phyloP scores from a whole-genome alignment of 1,284 basidiomycete genomes.

The Entoloma clypeatum region DNA sequence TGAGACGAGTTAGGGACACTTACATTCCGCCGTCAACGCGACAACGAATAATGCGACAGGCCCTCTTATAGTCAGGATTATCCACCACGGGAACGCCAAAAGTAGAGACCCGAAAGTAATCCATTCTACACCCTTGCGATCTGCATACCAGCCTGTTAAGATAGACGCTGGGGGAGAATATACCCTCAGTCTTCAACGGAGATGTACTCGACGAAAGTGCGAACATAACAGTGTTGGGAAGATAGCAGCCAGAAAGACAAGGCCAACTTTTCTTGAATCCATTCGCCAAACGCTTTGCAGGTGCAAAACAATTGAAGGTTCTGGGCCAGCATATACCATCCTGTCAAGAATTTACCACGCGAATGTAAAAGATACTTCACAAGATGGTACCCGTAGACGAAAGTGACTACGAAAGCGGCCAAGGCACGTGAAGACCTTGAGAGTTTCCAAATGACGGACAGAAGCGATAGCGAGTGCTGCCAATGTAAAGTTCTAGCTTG shows the following conservation, averaged over 20 bases:
- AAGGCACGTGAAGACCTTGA: constrained; percentile 53
- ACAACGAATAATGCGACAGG: constrained; percentile 60
- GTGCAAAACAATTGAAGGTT: constrained; percentile 67
- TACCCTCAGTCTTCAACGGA: background rate
- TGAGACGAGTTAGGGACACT: constrained; percentile 17
- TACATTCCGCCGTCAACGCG: constrained; percentile 56
- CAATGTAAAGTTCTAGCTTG: background rate
- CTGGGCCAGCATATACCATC: constrained; percentile 49
- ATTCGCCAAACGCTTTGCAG: constrained; percentile 60
- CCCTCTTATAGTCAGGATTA: constrained; percentile 48
- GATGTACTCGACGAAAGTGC: constrained; percentile 18
- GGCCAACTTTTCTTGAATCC: constrained; percentile 57
- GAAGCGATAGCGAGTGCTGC: constrained; percentile 29
- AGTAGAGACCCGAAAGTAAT: constrained; percentile 48
- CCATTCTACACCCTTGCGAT: constrained; percentile 60
- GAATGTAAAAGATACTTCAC: too few relatives aligned
- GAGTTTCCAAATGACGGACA: constrained; percentile 44
- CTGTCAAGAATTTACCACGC: too few relatives aligned
- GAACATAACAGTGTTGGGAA: constrained; percentile 64
- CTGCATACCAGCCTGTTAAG: constrained; percentile 57
- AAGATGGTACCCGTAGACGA: constrained; percentile 69
- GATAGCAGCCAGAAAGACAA: constrained; percentile 70
- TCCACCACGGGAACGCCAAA: constrained; percentile 64
- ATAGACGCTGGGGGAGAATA: constrained; percentile 47
- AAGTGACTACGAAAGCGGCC: constrained; percentile 46